A percentile compares a stretch with the other conserved stretches of the same genome.
Conservation (phyloP, 176 grass and related monocot species). For the Triticum aestivum region DNA sequence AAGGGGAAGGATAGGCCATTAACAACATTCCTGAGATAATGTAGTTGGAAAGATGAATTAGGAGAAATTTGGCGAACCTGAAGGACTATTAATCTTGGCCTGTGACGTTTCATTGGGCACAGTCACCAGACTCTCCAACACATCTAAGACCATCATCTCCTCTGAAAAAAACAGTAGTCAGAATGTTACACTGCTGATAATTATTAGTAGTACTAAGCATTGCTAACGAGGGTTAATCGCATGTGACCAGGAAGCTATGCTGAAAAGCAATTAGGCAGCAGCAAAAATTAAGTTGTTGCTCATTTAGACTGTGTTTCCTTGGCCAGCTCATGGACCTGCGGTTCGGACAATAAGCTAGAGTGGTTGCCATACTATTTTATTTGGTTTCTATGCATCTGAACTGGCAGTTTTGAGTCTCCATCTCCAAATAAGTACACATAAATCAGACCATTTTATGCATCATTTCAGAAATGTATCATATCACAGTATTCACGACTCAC, state of each 20-base stretch:
- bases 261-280: constrained; percentile 1
- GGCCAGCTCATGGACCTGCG: neutral
- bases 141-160: constrained; percentile 56
- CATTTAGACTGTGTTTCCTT: constrained; percentile 2
- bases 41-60: constrained; percentile 6
- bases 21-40: constrained; percentile 1
- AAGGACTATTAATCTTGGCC: constrained; percentile 26
- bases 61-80: constrained; percentile 43
- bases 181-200: neutral
- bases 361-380: neutral
- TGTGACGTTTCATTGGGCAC: constrained; percentile 31
- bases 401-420: neutral
- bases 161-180: constrained; percentile 37
- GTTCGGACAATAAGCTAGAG: neutral
- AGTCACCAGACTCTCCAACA: constrained; percentile 49
- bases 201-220: constrained; percentile 13
- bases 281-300: constrained; percentile 9
- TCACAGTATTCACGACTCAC: neutral
- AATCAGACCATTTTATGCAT: neutral
- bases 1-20: constrained; percentile 15
- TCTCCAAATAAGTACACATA: neutral
- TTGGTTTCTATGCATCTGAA: constrained; percentile 18
- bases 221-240: neutral
- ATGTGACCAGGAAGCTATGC: neutral
- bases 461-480: neutral